Base-by-base conservation (phyloP, 2,329 filamentous ascomycete species). In the Ascochyta koolunga region DNA sequence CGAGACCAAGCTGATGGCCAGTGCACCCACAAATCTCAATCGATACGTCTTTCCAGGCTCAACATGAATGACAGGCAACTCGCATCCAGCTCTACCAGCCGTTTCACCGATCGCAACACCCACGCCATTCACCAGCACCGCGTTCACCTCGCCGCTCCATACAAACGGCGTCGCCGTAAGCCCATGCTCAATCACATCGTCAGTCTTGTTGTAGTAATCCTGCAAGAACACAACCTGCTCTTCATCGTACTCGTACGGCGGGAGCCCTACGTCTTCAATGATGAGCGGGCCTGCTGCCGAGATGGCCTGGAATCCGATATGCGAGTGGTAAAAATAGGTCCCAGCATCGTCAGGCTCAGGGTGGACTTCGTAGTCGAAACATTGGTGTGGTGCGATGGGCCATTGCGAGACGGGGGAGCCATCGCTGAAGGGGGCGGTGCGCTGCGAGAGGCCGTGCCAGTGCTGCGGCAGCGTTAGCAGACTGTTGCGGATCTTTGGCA, bases 241-340 rank as follows among this genome's bases (percentile, higher is more conserved):
- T 2, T 83, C 86, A 50, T 89, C 84, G 59, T 87, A 89, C 0
- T 79, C 35, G 58, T 86, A 88, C 0, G 86, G 86, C 10, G 69
- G 65, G 13, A 50, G 32, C 0, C 65, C 69, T 31, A 67, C 65
- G 42, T 84, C 80, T 52, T 83, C 80, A n/a, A 89, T 80, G 39
- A 87, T 83, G 29, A 89, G 63, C 0, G 82, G 73, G 0, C 87
- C 87, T 6, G 79, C 70, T 0, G 83, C 83, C 13, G 84, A 83
- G 29, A 83, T 71, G 0, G 83, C 82, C 64, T 89, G 86, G 53
- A 88, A 83, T 0, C 80, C 85, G 15, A 89, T 78, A 56, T 89
- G 87, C 0, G 86, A 88, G 65, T 89, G 86, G 63, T 89, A 89
- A 66, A 86, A 88, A 64, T 88, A 89, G 0, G 85, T 85, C 4